These are phyloP conservation scores for Metarhizium humberi DNA, from an alignment of 2,329 filamentous ascomycete species.

Conservation along the genomic window DNA sequence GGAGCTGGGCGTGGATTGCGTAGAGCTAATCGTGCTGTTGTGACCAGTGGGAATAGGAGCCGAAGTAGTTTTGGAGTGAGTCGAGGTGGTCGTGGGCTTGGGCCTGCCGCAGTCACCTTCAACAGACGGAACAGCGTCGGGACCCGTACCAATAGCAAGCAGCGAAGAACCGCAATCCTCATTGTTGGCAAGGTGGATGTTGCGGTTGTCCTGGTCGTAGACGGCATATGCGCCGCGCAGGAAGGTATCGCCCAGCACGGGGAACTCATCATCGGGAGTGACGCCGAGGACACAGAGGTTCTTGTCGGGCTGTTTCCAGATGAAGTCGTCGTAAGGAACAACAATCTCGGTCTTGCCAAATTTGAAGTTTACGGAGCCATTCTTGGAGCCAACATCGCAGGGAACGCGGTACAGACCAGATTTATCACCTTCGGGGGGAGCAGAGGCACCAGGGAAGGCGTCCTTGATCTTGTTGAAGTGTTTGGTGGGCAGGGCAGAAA, in stretches of 20 bases:
- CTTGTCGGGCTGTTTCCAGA: constrained; percentile 26
- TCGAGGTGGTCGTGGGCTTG: constrained; percentile 6
- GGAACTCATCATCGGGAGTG: constrained; percentile 27
- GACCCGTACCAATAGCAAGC: constrained; percentile 27
- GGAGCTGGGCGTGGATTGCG: neutral
- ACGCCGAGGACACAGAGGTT: constrained; percentile 35
- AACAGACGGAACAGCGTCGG: constrained; percentile 24
- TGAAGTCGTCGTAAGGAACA: constrained; percentile 36
- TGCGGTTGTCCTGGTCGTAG: constrained; percentile 30
- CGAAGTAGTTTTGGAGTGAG: neutral
- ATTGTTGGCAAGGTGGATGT: constrained; percentile 27
- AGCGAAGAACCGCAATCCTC: constrained; percentile 29
- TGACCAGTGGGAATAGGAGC: neutral
- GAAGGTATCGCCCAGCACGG: constrained; percentile 35
- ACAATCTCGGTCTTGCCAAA: constrained; percentile 36
- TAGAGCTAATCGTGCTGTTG: neutral
- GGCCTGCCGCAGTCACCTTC: constrained; percentile 19
- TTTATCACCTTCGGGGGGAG: constrained; percentile 8
- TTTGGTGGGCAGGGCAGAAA: constrained; percentile 54
- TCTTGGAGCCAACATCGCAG: constrained; percentile 23
- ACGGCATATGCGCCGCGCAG: constrained; percentile 35
- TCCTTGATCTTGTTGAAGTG: constrained; percentile 36
- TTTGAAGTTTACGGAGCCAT: constrained; percentile 36
- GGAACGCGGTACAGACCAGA: constrained; percentile 40
- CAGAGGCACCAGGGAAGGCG: constrained; percentile 24